Evolutionary conservation across 2,329 filamentous ascomycete species (phyloP).

Genomic region (Triangularia verruculosa): DNA sequence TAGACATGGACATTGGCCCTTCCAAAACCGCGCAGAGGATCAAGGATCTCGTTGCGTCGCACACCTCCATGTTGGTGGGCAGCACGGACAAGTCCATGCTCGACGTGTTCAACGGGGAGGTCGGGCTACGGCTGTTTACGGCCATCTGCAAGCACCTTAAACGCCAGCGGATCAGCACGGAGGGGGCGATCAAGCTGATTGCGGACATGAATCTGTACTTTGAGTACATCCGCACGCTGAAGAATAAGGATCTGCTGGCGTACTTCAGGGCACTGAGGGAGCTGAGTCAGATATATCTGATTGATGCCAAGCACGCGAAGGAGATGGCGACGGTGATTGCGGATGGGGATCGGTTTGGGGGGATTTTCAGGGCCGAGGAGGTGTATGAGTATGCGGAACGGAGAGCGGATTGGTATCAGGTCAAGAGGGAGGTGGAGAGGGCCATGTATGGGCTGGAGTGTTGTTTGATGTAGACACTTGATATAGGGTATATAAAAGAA

Average conservation of each 20-base stretch:
- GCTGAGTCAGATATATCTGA: slow-evolving; percentile 91
- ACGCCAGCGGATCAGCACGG: slow-evolving; percentile 85
- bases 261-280: slow-evolving; percentile 93
- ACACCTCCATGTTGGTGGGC: slow-evolving; percentile 89
- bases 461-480: slow-evolving; percentile 63
- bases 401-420: slow-evolving; percentile 90
- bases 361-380: slow-evolving; percentile 92
- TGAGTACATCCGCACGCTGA: slow-evolving; percentile 75
- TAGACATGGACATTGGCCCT: slow-evolving; percentile 60
- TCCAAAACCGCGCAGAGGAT: slow-evolving; percentile 76
- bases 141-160: slow-evolving; percentile 97
- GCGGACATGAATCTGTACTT: slow-evolving; percentile 96
- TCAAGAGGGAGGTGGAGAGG: slow-evolving; percentile 84
- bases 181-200: slow-evolving; percentile 88
- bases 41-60: slow-evolving; percentile 79
- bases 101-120: slow-evolving; percentile 97
- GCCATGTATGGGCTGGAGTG: slow-evolving; percentile 98
- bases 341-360: slow-evolving; percentile 83
- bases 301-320: slow-evolving; percentile 81
- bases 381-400: slow-evolving; percentile 96
- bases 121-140: slow-evolving; percentile 86
- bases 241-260: slow-evolving; percentile 77
- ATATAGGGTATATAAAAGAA: not conserved
- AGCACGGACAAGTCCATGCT: slow-evolving; percentile 98
- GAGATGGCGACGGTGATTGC: slow-evolving; percentile 95